Evolutionary conservation across 2,329 filamentous ascomycete species (phyloP).

Genomic region (Diaporthe ilicicola): DNA sequence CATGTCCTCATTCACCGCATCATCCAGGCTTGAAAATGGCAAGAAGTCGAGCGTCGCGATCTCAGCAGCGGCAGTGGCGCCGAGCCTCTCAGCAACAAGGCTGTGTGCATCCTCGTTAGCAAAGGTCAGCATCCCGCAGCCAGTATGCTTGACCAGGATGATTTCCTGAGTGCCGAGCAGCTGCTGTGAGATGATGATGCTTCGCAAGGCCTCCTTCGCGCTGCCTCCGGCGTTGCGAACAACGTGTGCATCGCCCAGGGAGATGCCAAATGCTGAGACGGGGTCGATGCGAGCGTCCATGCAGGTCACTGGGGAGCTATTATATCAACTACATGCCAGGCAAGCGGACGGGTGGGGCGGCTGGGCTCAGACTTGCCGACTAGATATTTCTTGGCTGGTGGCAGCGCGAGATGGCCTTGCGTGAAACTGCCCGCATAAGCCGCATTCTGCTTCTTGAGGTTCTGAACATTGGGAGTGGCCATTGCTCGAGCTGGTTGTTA

Average conservation of each 20-base stretch:
- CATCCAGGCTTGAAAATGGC: constrained; percentile 69
- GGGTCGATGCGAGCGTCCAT: constrained; percentile 84
- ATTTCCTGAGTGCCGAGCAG: constrained; percentile 80
- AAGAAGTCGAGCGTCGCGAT: constrained; percentile 63
- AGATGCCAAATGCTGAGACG: constrained; percentile 72
- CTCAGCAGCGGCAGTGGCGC: constrained; percentile 57
- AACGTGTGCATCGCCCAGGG: constrained; percentile 80
- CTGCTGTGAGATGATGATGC: constrained; percentile 81
- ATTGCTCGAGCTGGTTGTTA: constrained; percentile 22
- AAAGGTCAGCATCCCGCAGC: constrained; percentile 80
- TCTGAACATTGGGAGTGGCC: constrained; percentile 39
- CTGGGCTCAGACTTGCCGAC: constrained; percentile 55
- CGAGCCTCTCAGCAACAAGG: constrained; percentile 67
- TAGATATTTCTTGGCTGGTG: constrained; percentile 74
- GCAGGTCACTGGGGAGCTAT: constrained; percentile 67
- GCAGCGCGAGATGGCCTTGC: constrained; percentile 72
- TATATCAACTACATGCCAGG: constrained; percentile 33
- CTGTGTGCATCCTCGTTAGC: constrained; percentile 63
- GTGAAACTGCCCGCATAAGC: constrained; percentile 57
- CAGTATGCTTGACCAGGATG: constrained; percentile 77
- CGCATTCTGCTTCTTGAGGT: constrained; percentile 40
- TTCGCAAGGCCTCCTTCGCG: constrained; percentile 74
- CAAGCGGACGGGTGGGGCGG: neutral
- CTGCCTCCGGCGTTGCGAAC: constrained; percentile 78
- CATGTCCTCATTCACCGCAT: constrained; percentile 73